Evolutionary conservation across 2,329 filamentous ascomycete genomes (phyloP).

Genomic region (Madurella mycetomatis): DNA sequence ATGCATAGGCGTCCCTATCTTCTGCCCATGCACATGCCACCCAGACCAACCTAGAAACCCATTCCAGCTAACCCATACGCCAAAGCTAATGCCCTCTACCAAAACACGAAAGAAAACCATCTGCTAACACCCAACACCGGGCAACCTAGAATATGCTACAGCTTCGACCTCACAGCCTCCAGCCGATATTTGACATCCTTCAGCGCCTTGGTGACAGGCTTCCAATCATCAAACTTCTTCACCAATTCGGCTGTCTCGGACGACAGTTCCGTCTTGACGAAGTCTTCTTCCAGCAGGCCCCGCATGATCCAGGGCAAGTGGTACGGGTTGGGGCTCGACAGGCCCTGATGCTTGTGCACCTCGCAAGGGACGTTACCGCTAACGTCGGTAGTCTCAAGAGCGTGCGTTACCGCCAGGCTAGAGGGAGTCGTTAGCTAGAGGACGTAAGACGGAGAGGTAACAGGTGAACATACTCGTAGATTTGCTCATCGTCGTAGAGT

Average conservation of each 20-base stretch:
- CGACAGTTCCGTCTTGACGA: constrained; percentile 76
- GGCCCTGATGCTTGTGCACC: constrained; percentile 47
- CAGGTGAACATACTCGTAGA: constrained; percentile 61
- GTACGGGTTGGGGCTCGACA: constrained; percentile 70
- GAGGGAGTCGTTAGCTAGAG: background rate
- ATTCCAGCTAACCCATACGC: too few species aligned
- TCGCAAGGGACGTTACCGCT: constrained; percentile 44
- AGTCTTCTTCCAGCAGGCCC: constrained; percentile 84
- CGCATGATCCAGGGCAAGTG: constrained; percentile 94
- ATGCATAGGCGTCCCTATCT: too few species aligned
- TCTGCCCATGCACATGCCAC: too few species aligned
- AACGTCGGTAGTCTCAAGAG: constrained; percentile 63
- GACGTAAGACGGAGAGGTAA: background rate
- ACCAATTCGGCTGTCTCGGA: constrained; percentile 74
- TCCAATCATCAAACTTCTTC: constrained; percentile 91
- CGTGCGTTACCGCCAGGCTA: constrained; percentile 62
- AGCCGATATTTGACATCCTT: constrained; percentile 95
- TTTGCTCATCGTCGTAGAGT: constrained; percentile 81
- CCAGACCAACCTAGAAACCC: too few species aligned
- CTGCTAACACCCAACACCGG: too few species aligned
- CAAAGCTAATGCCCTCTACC: too few species aligned
- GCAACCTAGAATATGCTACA: constrained; percentile 37
- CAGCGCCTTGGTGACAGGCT: constrained; percentile 79
- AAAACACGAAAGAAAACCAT: too few species aligned
- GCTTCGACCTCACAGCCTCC: constrained; percentile 83